These are phyloP conservation scores for Trichoderma koningiopsis DNA, from an alignment of 2,329 filamentous ascomycete species.

Conservation along the genomic window DNA sequence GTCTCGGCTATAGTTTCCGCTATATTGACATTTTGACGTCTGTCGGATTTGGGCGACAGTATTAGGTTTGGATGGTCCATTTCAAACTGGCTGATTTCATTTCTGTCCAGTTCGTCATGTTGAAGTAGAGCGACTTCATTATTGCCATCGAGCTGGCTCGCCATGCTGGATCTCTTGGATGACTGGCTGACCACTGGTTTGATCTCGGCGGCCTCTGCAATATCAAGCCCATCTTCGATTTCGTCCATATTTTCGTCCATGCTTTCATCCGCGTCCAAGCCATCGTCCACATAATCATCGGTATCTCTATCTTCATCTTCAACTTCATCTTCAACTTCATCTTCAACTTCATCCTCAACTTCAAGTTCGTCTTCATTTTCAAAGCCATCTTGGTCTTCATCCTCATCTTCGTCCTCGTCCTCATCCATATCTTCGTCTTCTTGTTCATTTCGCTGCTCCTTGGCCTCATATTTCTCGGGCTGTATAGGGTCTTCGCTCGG, in stretches of 20 bases:
- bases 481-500: neutral
- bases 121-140: neutral
- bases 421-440: slow-evolving; percentile 16
- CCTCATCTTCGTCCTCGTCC: neutral
- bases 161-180: slow-evolving; percentile 8
- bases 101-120: neutral
- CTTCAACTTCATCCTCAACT: slow-evolving; percentile 17
- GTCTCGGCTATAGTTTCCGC: neutral
- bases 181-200: neutral
- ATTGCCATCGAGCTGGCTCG: slow-evolving; percentile 19
- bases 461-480: neutral
- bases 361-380: neutral
- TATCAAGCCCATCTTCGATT: neutral
- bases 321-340: slow-evolving; percentile 19
- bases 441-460: neutral
- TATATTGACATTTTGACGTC: neutral
- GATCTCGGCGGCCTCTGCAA: neutral
- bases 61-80: slow-evolving; percentile 10
- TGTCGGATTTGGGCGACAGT: neutral
- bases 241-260: neutral
- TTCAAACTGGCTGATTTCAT: neutral
- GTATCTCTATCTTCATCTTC: slow-evolving; percentile 8
- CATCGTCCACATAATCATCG: neutral
- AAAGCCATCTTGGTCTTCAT: slow-evolving; percentile 15
- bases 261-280: slow-evolving; percentile 16